Conservation (phyloP, 164 flowering plant species). For the Magnolia changhungtana region DNA sequence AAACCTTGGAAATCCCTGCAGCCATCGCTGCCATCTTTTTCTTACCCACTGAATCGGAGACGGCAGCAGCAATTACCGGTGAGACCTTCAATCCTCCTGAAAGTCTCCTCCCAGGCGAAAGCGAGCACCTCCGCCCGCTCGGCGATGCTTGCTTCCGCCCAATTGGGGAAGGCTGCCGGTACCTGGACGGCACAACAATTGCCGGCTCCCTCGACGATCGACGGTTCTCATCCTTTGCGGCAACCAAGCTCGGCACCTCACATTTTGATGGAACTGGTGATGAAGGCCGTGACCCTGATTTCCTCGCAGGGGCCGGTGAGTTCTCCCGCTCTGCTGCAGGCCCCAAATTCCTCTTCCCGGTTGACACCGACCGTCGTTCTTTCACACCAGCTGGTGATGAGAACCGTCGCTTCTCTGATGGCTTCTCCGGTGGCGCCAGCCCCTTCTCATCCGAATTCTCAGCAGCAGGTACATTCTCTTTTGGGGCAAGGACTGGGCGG, state of each 20-base stretch:
- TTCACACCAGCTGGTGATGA: conserved; percentile 44
- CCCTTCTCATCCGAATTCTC: conserved; percentile 7
- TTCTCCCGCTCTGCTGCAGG: conserved; percentile 51
- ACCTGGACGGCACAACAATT: conserved; percentile 87
- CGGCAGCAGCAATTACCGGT: conserved; percentile 26
- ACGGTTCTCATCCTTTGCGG: conserved; percentile 67
- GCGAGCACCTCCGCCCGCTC: conserved; percentile 35
- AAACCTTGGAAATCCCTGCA: conserved; percentile 69
- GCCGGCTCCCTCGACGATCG: conserved; percentile 67
- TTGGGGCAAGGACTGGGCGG: conserved; percentile 39
- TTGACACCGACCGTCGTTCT: conserved; percentile 44
- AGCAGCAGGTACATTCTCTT: conserved; percentile 16
- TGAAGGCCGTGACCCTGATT: conserved; percentile 47
- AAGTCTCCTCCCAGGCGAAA: conserved; percentile 78
- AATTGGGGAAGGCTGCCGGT: conserved; percentile 84
- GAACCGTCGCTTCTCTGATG: conserved; percentile 38
- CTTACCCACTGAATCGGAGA: conserved; percentile 47
- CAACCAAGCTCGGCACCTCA: conserved; percentile 73
- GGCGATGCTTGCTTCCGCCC: conserved; percentile 34
- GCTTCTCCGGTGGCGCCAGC: neutral
- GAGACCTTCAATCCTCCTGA: conserved; percentile 69
- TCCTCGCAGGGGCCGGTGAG: conserved; percentile 44
- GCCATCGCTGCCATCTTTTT: conserved; percentile 68
- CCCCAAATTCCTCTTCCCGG: conserved; percentile 43
- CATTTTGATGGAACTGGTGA: conserved; percentile 92